Evolutionary conservation across 768 basidiomycete genomes (phyloP).

Genomic region (Ramaria rubella): DNA sequence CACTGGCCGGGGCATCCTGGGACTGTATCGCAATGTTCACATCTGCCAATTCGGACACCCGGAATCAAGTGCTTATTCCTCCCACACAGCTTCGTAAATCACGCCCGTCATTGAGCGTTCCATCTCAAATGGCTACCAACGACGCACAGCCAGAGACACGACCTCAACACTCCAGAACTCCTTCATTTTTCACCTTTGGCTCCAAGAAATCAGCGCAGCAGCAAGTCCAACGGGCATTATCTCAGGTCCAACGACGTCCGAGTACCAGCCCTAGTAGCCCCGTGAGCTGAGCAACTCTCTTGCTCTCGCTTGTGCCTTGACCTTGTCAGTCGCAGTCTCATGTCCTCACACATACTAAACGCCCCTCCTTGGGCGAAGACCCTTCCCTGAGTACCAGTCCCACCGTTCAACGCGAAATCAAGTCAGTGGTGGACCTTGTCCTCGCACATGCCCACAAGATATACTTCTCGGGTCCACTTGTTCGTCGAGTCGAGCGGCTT

Average conservation of each 20-base stretch:
- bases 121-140: background rate
- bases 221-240: background rate
- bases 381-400: background rate
- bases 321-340: background rate
- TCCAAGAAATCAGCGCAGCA: conserved; percentile 6
- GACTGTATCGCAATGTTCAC: no score
- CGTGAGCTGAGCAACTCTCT: background rate
- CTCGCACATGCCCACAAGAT: conserved; percentile 77
- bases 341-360: background rate
- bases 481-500: conserved; percentile 70
- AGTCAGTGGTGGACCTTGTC: conserved; percentile 68
- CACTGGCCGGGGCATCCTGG: no score
- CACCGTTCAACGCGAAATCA: conserved; percentile 71
- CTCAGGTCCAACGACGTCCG: background rate
- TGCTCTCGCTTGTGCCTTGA: background rate
- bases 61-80: background rate
- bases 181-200: conserved; percentile 1
- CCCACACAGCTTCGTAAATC: conserved; percentile 1
- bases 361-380: conserved; percentile 5
- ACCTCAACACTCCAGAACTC: background rate
- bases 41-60: background rate
- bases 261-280: background rate
- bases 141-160: background rate
- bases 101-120: background rate
- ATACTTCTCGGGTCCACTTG: conserved; percentile 80